Conservation (phyloP, 1,284 basidiomycete genomes). For the Xerocomus minutiporus region DNA sequence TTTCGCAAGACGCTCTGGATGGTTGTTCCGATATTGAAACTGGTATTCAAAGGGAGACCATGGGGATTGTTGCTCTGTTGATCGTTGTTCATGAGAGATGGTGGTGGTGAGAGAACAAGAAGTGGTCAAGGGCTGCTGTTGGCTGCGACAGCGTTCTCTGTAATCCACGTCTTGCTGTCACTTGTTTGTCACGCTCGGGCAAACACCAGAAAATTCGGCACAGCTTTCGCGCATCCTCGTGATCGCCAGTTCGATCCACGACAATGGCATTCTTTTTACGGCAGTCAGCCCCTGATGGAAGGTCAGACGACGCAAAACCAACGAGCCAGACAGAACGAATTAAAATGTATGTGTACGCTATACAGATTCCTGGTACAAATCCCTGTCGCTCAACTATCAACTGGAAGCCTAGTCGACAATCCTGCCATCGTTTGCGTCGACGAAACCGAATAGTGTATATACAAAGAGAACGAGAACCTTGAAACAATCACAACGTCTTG, state of each 20-base stretch:
- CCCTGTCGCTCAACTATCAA: not conserved
- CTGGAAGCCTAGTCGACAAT: not conserved
- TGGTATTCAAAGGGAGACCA: slow-evolving; percentile 15
- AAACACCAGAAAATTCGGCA: slow-evolving; percentile 33
- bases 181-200: slow-evolving; percentile 24
- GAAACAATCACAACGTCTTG: slow-evolving; percentile 29
- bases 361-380: not conserved
- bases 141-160: slow-evolving; percentile 1
- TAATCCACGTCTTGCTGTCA: slow-evolving; percentile 7
- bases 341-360: not conserved
- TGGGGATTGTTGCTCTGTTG: slow-evolving; percentile 9
- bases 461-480: not conserved
- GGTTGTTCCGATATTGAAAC: slow-evolving; percentile 27
- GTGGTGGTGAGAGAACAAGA: slow-evolving; percentile 21
- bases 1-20: slow-evolving; percentile 31
- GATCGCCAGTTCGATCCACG: not conserved
- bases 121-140: not conserved
- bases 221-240: not conserved
- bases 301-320: not conserved
- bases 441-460: not conserved
- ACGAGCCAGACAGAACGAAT: not conserved
- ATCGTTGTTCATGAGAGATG: slow-evolving; percentile 25
- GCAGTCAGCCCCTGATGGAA: not conserved
- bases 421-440: no score
- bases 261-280: not conserved